These are phyloP conservation scores for Straminergon stramineum DNA, from an alignment of 225 moss, liverwort and hornwort genomes.

Conservation along the genomic window DNA sequence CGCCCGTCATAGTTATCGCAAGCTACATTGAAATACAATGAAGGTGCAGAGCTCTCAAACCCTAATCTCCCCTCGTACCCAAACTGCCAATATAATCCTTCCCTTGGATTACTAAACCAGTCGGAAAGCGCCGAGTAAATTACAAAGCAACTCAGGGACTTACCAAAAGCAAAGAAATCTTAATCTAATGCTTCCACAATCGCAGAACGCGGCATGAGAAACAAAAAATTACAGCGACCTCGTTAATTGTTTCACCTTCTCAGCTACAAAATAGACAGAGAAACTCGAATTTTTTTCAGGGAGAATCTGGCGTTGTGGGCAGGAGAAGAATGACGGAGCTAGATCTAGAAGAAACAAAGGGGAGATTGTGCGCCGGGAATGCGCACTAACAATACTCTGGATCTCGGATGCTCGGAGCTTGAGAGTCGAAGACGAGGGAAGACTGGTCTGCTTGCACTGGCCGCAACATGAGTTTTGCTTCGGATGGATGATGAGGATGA, in stretches of 20 bases:
- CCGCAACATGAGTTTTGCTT: background rate
- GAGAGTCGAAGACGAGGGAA: background rate
- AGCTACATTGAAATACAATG: background rate
- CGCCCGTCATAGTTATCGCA: background rate
- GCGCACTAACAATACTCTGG: background rate
- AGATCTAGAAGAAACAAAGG: background rate
- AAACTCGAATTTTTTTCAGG: background rate
- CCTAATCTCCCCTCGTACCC: slow-evolving; percentile 4
- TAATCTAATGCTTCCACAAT: background rate
- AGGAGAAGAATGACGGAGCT: background rate
- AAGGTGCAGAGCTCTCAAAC: background rate
- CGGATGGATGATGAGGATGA: background rate
- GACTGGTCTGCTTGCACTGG: background rate
- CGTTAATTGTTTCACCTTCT: background rate
- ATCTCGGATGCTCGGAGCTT: background rate
- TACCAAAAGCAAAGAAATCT: background rate
- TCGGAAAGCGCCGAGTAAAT: background rate
- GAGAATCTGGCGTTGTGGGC: background rate
- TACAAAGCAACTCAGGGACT: background rate
- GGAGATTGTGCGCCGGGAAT: background rate
- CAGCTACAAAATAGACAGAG: background rate
- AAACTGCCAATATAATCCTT: background rate
- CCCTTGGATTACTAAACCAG: background rate
- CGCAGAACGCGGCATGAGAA: background rate
- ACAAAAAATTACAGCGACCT: background rate